These are phyloP conservation scores for Pythium utonaiense DNA, from an alignment of 352 stramenopile species.

Conservation along the genomic window DNA sequence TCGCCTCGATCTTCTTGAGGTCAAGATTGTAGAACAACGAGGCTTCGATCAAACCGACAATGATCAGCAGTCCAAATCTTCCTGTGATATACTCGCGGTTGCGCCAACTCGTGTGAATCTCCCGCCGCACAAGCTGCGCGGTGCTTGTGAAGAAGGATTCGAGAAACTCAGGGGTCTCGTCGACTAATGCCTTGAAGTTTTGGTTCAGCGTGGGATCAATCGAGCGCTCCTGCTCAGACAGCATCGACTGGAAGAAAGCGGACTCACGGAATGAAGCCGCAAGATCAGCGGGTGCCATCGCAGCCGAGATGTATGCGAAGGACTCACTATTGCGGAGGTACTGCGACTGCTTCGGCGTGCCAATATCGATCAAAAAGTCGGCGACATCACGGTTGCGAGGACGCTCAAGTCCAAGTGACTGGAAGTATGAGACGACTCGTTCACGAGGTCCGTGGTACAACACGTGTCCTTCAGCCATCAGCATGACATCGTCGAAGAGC, in stretches of 20 bases:
- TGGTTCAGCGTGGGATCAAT: no score
- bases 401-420: slow-evolving; percentile 23
- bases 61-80: slow-evolving; percentile 20
- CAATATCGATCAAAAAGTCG: slow-evolving; percentile 27
- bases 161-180: slow-evolving; percentile 10
- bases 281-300: no score
- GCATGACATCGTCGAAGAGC: slow-evolving; percentile 38
- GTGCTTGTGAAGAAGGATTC: slow-evolving; percentile 15
- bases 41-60: slow-evolving; percentile 24
- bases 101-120: slow-evolving; percentile 44
- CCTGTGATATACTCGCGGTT: slow-evolving; percentile 30
- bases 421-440: slow-evolving; percentile 31
- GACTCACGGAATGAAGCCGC: no score
- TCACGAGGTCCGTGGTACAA: slow-evolving; percentile 43
- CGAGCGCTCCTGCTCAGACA: no score
- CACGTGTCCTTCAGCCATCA: slow-evolving; percentile 38
- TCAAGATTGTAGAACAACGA: slow-evolving; percentile 27
- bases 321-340: no score
- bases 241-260: no score
- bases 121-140: slow-evolving; percentile 19
- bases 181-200: no score
- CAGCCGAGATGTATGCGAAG: no score
- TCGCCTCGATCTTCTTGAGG: slow-evolving; percentile 15
- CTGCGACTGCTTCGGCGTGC: slow-evolving; percentile 16
- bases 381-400: slow-evolving; percentile 26